Evolutionary conservation across 371 early-diverging fungal species (phyloP).

Genomic region (Rhizomucor miehei): DNA sequence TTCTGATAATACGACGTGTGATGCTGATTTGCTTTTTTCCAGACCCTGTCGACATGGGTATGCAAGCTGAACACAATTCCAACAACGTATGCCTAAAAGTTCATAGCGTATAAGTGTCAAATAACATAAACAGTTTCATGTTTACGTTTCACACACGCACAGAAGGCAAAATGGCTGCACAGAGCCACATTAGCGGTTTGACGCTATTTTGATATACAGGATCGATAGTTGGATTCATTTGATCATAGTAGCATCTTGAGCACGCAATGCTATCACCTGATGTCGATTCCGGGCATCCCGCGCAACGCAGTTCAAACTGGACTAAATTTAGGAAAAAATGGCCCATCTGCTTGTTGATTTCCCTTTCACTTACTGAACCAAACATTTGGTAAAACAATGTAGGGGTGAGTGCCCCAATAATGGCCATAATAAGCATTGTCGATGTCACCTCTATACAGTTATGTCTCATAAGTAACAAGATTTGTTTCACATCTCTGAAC

Average conservation of each 20-base stretch:
- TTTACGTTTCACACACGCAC: conserved; percentile 25
- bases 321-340: no score
- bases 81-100: conserved; percentile 77
- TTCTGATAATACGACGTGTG: conserved; percentile 29
- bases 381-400: conserved; percentile 92
- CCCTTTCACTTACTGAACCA: conserved; percentile 57
- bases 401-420: conserved; percentile 92
- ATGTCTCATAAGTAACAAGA: no score
- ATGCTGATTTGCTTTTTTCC: conserved; percentile 53
- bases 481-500: no score
- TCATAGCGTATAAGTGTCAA: neutral
- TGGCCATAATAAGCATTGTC: conserved; percentile 91
- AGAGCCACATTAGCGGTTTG: conserved; percentile 85
- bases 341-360: no score
- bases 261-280: conserved; percentile 42
- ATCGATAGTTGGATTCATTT: conserved; percentile 73
- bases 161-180: conserved; percentile 81
- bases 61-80: conserved; percentile 93
- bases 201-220: conserved; percentile 80
- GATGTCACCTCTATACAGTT: conserved; percentile 81
- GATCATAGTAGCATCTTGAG: conserved; percentile 62
- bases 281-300: conserved; percentile 43
- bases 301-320: conserved; percentile 60
- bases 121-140: neutral
- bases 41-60: conserved; percentile 90